A percentile compares a stretch with the other conserved stretches of the same genome.
Evolutionary conservation across 192 early-diverging fungal species (phyloP).

Genomic region (Backusella morwellensis): DNA sequence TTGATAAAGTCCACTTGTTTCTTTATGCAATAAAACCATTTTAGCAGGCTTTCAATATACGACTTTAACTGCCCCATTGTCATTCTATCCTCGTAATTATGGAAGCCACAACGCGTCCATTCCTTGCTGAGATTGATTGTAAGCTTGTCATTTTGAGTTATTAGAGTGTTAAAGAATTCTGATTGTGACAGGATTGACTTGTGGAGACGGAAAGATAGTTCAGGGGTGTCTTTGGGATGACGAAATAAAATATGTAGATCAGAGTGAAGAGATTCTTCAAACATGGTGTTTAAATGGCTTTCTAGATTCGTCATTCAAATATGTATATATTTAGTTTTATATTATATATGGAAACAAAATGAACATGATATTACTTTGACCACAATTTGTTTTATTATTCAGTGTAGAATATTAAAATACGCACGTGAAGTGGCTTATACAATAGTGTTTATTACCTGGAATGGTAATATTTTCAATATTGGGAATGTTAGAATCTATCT

Average conservation of each 20-base stretch:
- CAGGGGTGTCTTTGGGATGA: background rate
- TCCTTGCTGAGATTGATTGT: background rate
- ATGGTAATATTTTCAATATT: too few species aligned
- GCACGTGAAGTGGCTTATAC: too few species aligned
- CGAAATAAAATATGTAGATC: background rate
- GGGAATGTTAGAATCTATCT: too few species aligned
- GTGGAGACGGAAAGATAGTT: background rate
- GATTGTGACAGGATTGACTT: background rate
- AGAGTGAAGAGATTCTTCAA: background rate
- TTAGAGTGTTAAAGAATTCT: background rate
- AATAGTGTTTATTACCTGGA: too few species aligned
- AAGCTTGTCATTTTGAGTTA: background rate
- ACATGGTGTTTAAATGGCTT: background rate
- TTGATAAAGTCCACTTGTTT: background rate
- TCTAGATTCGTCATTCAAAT: background rate
- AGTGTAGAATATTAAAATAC: too few species aligned
- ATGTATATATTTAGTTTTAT: too few species aligned
- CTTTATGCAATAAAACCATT: background rate
- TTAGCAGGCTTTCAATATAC: background rate
- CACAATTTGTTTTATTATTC: too few species aligned
- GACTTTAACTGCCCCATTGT: background rate
- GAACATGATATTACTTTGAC: too few species aligned
- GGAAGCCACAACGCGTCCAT: background rate
- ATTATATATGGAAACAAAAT: too few species aligned
- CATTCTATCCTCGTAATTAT: background rate